Base-by-base conservation (phyloP, 441 rosid genomes). In the Gossypium trilobum region DNA sequence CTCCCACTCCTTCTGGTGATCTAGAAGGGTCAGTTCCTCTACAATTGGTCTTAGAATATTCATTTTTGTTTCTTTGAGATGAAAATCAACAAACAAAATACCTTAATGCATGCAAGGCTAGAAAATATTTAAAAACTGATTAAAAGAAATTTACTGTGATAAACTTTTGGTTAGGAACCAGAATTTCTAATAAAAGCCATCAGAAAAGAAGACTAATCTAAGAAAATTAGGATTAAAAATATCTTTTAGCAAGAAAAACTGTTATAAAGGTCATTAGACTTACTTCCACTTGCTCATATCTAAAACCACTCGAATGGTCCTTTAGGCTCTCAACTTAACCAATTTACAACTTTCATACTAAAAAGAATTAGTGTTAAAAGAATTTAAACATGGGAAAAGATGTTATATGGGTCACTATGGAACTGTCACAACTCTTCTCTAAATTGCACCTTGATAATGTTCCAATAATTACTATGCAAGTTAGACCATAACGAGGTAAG, bases 1-100 rank as follows among this genome's bases (percentile, higher is more conserved):
- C 78, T 89, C 94, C 75, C 81, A 84, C 62, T 87, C 90, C 55
- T 63, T 87, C 62, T 82, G 79, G 78, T 89, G 86, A 78, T 85
- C 92, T 78, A 90, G 90, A 70, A 80, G 58, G 52, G 82, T 73
- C 42, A 92, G 67, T 68, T 92, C 92, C 48, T 94, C 94, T 0
- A 68, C 76, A 5, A 76, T 74, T 1, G 90, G 81, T 74, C 81
- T 76, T 51, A 90, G 70, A 17, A 81, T 79, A 75, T 84, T 76
- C 92, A 90, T 86, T 80, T 92, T 92, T 16, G 89, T 60, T 54
- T 86, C 86, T 66, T 94, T 91, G 73, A 44, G 13, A 25, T 16
- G 48, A 16, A 48, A 54, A 73, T 77, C 62, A 68, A 59, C 54
- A 13, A 67, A 5, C 1, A 36, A 19, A 76, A 19, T 29, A 22